phyloP scores from a whole-genome alignment of 2,329 filamentous ascomycete genomes.

The Cordyceps javanica region DNA sequence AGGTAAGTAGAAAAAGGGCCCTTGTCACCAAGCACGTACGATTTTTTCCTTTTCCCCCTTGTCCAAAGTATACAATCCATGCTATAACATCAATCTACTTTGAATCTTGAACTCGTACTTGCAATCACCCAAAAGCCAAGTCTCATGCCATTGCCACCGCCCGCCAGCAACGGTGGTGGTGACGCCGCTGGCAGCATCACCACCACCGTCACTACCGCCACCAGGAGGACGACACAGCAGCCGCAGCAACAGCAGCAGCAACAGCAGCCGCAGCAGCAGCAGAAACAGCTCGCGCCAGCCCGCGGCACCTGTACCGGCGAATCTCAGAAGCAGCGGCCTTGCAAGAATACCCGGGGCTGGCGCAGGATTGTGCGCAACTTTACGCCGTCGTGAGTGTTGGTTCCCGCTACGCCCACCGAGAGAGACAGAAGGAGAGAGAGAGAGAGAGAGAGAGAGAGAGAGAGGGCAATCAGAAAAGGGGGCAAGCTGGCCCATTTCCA shows the following conservation, averaged over 20 bases:
- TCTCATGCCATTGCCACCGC: background rate
- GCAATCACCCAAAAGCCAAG: too few species aligned
- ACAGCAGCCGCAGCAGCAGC: slow-evolving; percentile 12
- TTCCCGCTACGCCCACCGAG: background rate
- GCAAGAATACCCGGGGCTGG: slow-evolving; percentile 34
- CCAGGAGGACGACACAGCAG: background rate
- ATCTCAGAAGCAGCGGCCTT: slow-evolving; percentile 16
- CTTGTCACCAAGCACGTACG: too few species aligned
- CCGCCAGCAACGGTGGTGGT: background rate
- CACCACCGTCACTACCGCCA: background rate
- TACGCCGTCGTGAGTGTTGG: slow-evolving; percentile 48
- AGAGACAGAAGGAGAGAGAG: background rate
- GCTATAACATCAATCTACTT: too few species aligned
- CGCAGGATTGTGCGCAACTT: slow-evolving; percentile 45
- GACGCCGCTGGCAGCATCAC: background rate
- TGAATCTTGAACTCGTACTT: too few species aligned
- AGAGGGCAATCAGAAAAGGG: too few species aligned
- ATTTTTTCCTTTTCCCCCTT: too few species aligned
- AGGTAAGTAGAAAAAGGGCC: too few species aligned
- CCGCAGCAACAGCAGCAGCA: background rate
- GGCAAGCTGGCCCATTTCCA: too few species aligned
- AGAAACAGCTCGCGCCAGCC: slow-evolving; percentile 10
- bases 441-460: background rate
- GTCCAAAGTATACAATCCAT: too few species aligned
- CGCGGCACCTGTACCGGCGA: slow-evolving; percentile 2